These are phyloP conservation scores for Suillus tomentosus DNA, from an alignment of 768 basidiomycete species.

Conservation along the genomic window DNA sequence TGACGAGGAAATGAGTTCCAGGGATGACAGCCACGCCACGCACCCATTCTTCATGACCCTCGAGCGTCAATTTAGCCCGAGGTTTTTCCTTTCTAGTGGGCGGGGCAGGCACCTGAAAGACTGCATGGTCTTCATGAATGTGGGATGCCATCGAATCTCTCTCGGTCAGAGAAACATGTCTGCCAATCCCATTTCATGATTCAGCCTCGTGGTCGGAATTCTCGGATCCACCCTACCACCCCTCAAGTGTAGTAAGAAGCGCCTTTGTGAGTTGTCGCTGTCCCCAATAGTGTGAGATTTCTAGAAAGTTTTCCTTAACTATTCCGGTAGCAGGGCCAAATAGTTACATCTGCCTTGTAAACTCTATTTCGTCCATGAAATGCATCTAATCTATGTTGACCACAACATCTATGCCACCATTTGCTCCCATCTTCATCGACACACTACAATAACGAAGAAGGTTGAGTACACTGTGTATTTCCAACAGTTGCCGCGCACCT, in stretches of 20 bases:
- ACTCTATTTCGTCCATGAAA: background rate
- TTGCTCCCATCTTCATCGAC: slow-evolving; percentile 31
- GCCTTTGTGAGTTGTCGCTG: background rate
- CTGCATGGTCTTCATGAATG: background rate
- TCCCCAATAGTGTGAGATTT: background rate
- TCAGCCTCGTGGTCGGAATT: background rate
- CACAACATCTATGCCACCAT: slow-evolving; percentile 48
- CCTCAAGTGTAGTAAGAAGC: background rate
- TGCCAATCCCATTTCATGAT: background rate
- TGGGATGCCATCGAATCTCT: background rate
- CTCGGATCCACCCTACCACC: background rate
- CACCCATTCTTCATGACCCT: background rate
- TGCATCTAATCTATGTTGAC: slow-evolving; percentile 34
- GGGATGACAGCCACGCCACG: background rate
- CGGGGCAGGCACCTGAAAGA: background rate
- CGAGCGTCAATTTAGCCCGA: background rate
- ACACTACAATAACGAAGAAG: slow-evolving; percentile 18
- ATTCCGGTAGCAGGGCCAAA: background rate
- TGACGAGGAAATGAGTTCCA: slow-evolving; percentile 8
- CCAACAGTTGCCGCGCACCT: slow-evolving; percentile 44
- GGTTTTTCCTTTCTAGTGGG: background rate
- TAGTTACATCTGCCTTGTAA: background rate
- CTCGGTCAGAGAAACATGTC: background rate
- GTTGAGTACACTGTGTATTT: slow-evolving; percentile 9
- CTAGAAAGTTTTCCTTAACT: too few relatives aligned